Evolutionary conservation across 768 basidiomycete species (phyloP), one percentile per base, ranked within the genome.

Genomic region (Pholiota molesta): DNA sequence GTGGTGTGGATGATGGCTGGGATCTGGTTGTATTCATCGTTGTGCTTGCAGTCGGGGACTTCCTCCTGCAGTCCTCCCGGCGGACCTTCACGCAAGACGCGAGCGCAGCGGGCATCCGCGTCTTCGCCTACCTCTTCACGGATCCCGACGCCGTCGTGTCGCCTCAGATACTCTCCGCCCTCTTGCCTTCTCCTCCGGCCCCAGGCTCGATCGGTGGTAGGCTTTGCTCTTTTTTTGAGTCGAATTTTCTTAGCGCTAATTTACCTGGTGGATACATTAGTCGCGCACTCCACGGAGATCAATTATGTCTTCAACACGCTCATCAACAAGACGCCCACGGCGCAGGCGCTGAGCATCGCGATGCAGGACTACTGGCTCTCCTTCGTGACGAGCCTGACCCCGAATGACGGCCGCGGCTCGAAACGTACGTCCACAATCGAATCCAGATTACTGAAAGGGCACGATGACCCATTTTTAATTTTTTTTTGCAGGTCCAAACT

Each of bases 71-170:
- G 26, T 60, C 61, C 13, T 14, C 51, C 9, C 31, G 51, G 13
- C 70, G 79, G 17, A 74, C 78, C 19, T 62, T 69, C 10, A 75
- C 72, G 64, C 75, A 77, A 17, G 72, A 71, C 28, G 77, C 73
- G 0, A 76, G 79, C 2, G 71, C 69, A 16, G 74, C 57, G 2
- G 77, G 77, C 3, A 68, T 76, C 7, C 71, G 69, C 51, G 68
- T 72, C 1, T 81, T 71, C 60, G 77, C 71, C 1, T 82, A 81
- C 62, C 62, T 76, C 6, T 81, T 80, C 63, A 75, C 73, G 0
- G 75, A 80, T 37, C 75, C 58, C 2, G 61, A 59, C 35, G 53
- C 57, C 16, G 39, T 59, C 16, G 59, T 39, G 23, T 23, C 52
- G 4, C 49, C 56, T 1, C 37, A 39, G 28, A 29, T 47, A 11